Evolutionary conservation across 148 eudicot genomes (phyloP), one percentile per base, ranked within the genome.

Genomic region (Pharnaceum exiguum): DNA sequence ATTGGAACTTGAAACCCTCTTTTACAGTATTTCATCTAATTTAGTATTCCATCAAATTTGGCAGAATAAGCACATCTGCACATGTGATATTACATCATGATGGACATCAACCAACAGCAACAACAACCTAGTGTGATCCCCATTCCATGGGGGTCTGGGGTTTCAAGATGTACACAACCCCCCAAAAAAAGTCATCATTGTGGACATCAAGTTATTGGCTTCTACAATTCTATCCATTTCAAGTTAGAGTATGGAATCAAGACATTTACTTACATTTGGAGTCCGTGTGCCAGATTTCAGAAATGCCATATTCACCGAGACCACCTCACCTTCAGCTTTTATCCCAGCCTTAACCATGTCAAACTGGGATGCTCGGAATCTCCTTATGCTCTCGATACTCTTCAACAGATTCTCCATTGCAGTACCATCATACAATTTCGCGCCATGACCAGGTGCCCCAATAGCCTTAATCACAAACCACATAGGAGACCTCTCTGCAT

Each of bases 381-480:
- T 85, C 69, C 83, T 77, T 9, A 88, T 50, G 63, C 74, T 89
- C 82, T 93, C 95, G 31, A 93, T 78, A 76, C 99, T 93, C 82
- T 83, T 93, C 26, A 88, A 46, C 53, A 93, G 48, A 86, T 93
- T 93, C 72, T 93, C 99, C 89, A 86, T 78, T 1, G 99, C 99
- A 37, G 86, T 76, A 45, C 86, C 83, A 52, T 93, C 99, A 69
- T 86, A 93, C 35, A 93, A 68, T 83, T 86, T 93, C 1, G 99
- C 88, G 15, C 99, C 99, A 28, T 93, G 99, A 13, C 99, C 99
- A 48, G 99, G 99, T 15, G 84, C 80, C 25, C 99, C 99, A 47
- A 73, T 66, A 16, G 99, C 84, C 79, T 93, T 93, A 58, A 93
- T 85, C 48, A 81, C 95, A 49, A 79, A 15, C 99, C 96, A 88